A percentile compares a stretch with the other conserved stretches of the same genome.
phyloP scores from a whole-genome alignment of 345 rosid species.

The Aquilaria yunnanensis region DNA sequence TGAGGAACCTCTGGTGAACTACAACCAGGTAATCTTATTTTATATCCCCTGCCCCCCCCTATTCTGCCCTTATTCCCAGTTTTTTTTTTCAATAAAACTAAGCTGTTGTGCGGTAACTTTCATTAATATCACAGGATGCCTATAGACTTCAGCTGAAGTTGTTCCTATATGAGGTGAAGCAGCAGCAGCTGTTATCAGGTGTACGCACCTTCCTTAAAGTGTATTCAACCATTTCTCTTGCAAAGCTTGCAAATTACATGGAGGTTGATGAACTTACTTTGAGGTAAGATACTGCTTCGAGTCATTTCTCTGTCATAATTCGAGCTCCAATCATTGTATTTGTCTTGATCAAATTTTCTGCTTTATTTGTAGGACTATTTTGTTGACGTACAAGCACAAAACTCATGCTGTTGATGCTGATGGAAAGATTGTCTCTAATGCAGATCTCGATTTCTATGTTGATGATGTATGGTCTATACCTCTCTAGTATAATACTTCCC shows the following conservation, averaged over 20 bases:
- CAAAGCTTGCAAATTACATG: slow-evolving; percentile 86
- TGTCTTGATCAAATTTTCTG: slow-evolving; percentile 2
- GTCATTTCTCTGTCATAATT: background rate
- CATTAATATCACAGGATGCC: slow-evolving; percentile 59
- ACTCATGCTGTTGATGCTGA: slow-evolving; percentile 82
- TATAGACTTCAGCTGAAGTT: slow-evolving; percentile 92
- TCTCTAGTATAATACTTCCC: no score
- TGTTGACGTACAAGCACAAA: slow-evolving; percentile 96
- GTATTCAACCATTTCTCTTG: slow-evolving; percentile 77
- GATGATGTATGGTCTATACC: slow-evolving; percentile 47
- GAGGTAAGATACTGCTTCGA: slow-evolving; percentile 33
- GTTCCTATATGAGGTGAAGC: slow-evolving; percentile 92
- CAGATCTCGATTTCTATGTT: slow-evolving; percentile 89
- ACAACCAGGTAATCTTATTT: slow-evolving; percentile 64
- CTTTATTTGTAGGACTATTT: slow-evolving; percentile 58
- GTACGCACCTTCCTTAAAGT: slow-evolving; percentile 83
- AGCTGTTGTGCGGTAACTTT: background rate
- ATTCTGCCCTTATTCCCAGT: background rate
- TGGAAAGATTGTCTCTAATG: slow-evolving; percentile 74
- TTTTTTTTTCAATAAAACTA: background rate
- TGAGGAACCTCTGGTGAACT: slow-evolving; percentile 89
- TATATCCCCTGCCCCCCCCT: background rate
- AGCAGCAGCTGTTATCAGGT: slow-evolving; percentile 81
- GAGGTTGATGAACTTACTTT: slow-evolving; percentile 90
- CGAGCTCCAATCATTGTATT: background rate